Conservation (phyloP, 768 basidiomycete genomes). For the Phylloporus sp. region DNA sequence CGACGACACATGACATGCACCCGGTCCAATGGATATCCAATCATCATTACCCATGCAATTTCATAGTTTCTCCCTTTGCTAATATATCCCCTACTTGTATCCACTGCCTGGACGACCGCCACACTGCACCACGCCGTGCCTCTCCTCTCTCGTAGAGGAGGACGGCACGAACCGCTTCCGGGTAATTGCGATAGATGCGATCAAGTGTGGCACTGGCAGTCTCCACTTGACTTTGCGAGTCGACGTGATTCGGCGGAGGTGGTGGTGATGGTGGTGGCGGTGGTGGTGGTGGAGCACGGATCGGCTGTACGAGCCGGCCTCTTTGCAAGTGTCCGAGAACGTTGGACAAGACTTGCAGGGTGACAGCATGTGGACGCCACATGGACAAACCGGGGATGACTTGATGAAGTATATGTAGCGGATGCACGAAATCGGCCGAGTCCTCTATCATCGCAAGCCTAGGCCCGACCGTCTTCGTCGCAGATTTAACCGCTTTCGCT, state of each 20-base stretch:
- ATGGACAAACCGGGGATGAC: constrained; percentile 58
- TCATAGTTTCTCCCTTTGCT: constrained; percentile 20
- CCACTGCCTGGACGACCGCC: constrained; percentile 18
- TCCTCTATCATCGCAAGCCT: constrained; percentile 11
- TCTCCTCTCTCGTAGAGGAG: constrained; percentile 33
- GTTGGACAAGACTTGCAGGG: constrained; percentile 43
- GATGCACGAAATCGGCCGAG: constrained; percentile 49
- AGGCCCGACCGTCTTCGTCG: constrained; percentile 13
- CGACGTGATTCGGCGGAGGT: constrained; percentile 13
- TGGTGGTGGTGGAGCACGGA: constrained; percentile 22
- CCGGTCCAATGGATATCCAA: constrained; percentile 9
- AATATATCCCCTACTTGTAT: constrained; percentile 21
- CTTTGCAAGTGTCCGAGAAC: constrained; percentile 45
- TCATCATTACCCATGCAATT: constrained; percentile 22
- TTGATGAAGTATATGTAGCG: constrained; percentile 56
- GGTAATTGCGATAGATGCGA: constrained; percentile 47
- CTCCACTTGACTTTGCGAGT: constrained; percentile 21
- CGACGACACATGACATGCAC: constrained; percentile 41
- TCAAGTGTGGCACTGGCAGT: constrained; percentile 40
- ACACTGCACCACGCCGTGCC: constrained; percentile 19
- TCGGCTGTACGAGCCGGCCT: constrained; percentile 46
- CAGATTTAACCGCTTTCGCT: constrained; percentile 17
- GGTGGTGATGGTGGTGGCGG: constrained; percentile 17
- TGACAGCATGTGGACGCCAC: constrained; percentile 59
- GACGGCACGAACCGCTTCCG: constrained; percentile 37